phyloP scores from a whole-genome alignment of 768 basidiomycete genomes.

The Pleurotus salmoneostramineus region DNA sequence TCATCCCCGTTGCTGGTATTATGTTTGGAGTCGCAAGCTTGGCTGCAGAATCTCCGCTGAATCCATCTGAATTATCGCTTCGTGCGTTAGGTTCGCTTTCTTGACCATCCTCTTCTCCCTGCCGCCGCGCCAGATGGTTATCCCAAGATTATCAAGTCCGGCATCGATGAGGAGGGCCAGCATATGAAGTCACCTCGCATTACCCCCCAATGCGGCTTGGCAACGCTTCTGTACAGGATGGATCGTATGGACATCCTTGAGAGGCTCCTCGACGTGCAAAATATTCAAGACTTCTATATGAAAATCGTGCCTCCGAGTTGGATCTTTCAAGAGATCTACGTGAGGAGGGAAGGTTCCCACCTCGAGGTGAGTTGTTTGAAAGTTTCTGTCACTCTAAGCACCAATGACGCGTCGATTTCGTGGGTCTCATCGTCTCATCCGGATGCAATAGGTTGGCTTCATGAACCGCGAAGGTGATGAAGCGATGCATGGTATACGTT shows the following conservation, averaged over 20 bases:
- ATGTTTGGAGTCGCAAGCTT: too few relatives aligned
- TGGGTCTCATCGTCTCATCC: background rate
- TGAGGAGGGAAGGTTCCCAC: background rate
- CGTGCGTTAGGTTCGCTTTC: background rate
- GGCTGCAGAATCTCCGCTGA: too few relatives aligned
- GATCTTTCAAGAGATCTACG: background rate
- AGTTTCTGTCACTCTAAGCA: background rate
- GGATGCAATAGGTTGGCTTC: background rate
- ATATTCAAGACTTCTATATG: background rate
- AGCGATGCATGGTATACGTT: background rate
- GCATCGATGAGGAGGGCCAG: background rate
- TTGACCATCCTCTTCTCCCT: background rate
- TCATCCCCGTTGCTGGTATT: too few relatives aligned
- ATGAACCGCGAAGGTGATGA: background rate
- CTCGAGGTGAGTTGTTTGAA: background rate
- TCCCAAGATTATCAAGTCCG: background rate
- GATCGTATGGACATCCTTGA: background rate
- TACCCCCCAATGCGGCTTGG: background rate
- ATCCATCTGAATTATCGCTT: too few relatives aligned
- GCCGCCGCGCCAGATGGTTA: background rate
- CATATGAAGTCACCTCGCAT: background rate
- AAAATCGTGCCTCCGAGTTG: background rate
- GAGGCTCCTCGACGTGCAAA: background rate
- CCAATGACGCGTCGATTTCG: background rate
- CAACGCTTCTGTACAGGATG: background rate